Evolutionary conservation across 345 rosid species (phyloP).

Genomic region (Odontarrhena argentea): DNA sequence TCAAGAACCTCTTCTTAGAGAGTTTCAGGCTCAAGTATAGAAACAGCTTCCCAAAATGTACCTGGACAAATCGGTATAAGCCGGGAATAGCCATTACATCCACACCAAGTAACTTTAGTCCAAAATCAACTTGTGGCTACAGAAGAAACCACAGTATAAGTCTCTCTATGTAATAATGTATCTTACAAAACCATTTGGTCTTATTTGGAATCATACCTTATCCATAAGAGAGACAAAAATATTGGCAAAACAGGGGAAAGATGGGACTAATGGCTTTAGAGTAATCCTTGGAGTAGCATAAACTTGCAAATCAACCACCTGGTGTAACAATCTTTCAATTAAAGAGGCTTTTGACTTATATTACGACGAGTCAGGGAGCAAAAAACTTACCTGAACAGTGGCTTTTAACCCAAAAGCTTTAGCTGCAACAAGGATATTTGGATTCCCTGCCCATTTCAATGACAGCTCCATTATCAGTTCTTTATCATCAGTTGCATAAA

Average conservation of each 20-base stretch:
- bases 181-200: neutral
- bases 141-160: constrained; percentile 27
- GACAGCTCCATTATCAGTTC: constrained; percentile 89
- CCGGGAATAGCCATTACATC: constrained; percentile 99
- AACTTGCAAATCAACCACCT: constrained; percentile 95
- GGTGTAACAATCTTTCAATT: constrained; percentile 24
- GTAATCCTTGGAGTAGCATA: constrained; percentile 91
- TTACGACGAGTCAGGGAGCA: neutral
- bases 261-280: constrained; percentile 83
- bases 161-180: neutral
- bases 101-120: constrained; percentile 81
- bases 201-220: constrained; percentile 52
- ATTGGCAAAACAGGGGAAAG: constrained; percentile 94
- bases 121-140: constrained; percentile 97
- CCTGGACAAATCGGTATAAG: constrained; percentile 78
- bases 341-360: neutral
- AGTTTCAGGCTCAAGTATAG: constrained; percentile 2
- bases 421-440: constrained; percentile 69
- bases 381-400: constrained; percentile 66
- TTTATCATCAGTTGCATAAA: constrained; percentile 87
- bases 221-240: constrained; percentile 90
- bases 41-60: constrained; percentile 30
- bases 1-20: neutral
- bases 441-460: constrained; percentile 94
- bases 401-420: constrained; percentile 91